These are phyloP conservation scores for Nicotiana undulata DNA, from an alignment of 257 asterid species.

Conservation along the genomic window DNA sequence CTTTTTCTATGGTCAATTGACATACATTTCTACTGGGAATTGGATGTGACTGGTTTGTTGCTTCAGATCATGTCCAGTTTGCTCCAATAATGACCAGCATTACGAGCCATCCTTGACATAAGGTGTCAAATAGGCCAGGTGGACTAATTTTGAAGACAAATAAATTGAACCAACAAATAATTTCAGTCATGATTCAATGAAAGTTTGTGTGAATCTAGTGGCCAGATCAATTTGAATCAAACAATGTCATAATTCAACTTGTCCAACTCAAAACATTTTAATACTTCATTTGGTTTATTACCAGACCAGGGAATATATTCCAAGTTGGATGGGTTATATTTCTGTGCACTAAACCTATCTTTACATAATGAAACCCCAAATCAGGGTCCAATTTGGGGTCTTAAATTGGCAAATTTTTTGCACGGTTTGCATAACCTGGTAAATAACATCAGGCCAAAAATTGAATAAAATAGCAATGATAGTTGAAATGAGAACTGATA, in stretches of 20 bases:
- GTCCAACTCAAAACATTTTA: too few species aligned
- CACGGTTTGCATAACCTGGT: neutral
- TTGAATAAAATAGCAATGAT: neutral
- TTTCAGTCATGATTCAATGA: too few species aligned
- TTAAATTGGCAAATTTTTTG: neutral
- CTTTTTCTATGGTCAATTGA: too few species aligned
- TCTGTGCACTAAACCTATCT: too few species aligned
- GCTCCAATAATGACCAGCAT: neutral
- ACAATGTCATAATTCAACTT: neutral
- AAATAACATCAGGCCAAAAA: neutral
- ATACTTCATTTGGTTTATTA: too few species aligned
- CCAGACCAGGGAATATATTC: neutral
- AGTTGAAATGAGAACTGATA: neutral
- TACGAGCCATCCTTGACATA: neutral
- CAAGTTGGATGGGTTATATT: neutral
- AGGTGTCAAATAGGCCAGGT: neutral
- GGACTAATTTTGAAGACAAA: too few species aligned
- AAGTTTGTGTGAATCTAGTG: neutral
- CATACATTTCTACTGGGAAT: too few species aligned
- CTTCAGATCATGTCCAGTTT: neutral
- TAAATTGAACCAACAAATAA: too few species aligned
- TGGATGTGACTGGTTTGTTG: neutral
- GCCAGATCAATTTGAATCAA: neutral
- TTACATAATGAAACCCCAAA: neutral
- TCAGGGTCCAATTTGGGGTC: neutral